Base-by-base conservation (phyloP, 1,284 basidiomycete genomes). In the Singerocomus inundabilis region DNA sequence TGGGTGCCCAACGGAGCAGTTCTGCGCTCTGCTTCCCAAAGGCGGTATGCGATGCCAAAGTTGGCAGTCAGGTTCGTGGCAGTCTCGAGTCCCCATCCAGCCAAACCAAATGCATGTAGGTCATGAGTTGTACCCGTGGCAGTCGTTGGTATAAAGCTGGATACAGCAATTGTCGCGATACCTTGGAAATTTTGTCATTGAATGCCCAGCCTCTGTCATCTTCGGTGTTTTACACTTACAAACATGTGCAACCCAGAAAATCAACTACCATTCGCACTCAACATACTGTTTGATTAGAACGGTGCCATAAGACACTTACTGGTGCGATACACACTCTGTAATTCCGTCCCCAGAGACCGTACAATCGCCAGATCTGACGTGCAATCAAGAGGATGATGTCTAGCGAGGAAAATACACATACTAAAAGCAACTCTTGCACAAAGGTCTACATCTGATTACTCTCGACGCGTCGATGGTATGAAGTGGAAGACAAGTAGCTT, bases 281-380 rank as follows among this genome's bases (percentile, higher is more conserved):
- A 32, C 40, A 13, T 8, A 5, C 26, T 2, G 32, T 21, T 26
- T 11, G 10, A 7, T 11, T 3, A 31, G 11, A 39, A 25, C 40
- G 7, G 33, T 29, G n/a, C 11, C 11, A 16, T 10, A 15, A 30
- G 29, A 12, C 5, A 46, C 46, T 36, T 29, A 55, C 59, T n/a
- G 54, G 60, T 34, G 55, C 8, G 30, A 54, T 43, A 24, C 50
- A 62, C 11, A 59, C 26, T 24, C 8, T 51, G n/a, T 47, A 37
- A 21, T 33, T 40, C 6, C 39, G 44, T 34, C 46, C 49, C 47
- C 57, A 62, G 7, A 61, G 46, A 25, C 58, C 42, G 25, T 60
- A 49, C 37, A 59, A 48, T 36, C 57, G 58, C 60, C 58, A 62
- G 30, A 62, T 62, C 59, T 62, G 24, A 54, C 15, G 5, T 6